phyloP scores from a whole-genome alignment of 2,329 filamentous ascomycete species.

The Stagonosporopsis cucurbitacearum region DNA sequence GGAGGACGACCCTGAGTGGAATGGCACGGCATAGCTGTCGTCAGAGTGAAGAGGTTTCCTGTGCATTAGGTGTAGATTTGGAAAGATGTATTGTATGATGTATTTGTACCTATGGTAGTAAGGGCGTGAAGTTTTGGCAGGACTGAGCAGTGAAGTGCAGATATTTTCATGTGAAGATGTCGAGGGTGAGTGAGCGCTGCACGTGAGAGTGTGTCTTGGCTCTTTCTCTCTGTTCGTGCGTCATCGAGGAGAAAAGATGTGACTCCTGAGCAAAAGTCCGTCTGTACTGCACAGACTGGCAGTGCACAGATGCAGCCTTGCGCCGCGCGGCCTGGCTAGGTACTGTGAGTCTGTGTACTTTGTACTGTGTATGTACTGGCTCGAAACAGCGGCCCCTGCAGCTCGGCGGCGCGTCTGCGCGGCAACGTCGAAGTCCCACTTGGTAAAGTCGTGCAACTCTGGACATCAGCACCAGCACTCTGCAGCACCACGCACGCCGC shows the following conservation, averaged over 20 bases:
- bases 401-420: conserved; percentile 2
- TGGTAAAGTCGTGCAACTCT: conserved; percentile 7
- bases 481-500: conserved; percentile 11
- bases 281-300: too few relatives aligned
- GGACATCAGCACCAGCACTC: conserved; percentile 1
- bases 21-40: not conserved
- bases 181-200: not conserved
- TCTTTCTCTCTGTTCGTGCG: too few relatives aligned
- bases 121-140: not conserved
- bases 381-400: not conserved
- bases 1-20: conserved; percentile 1
- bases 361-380: too few relatives aligned
- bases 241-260: not conserved
- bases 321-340: not conserved
- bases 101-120: too few relatives aligned
- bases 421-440: not conserved
- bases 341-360: too few relatives aligned
- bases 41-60: too few relatives aligned
- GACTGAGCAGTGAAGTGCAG: not conserved
- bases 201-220: too few relatives aligned
- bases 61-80: not conserved
- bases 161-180: not conserved
- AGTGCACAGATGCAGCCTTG: too few relatives aligned
- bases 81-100: too few relatives aligned
- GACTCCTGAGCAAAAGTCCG: too few relatives aligned